Conservation (phyloP, 805 yeast genomes). For the Grigorovia humatica region DNA sequence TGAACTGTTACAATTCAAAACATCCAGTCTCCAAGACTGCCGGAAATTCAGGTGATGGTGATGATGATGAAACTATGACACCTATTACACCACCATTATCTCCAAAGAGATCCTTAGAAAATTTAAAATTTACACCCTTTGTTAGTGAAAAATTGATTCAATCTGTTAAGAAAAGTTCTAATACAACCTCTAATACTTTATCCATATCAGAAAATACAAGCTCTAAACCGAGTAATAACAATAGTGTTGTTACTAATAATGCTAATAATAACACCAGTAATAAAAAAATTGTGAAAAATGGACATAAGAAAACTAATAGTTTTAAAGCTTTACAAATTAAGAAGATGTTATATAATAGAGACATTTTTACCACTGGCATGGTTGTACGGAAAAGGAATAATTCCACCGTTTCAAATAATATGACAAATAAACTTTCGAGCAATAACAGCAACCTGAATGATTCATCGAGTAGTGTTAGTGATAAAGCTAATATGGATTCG, state of each 20-base stretch:
- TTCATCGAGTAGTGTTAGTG: neutral
- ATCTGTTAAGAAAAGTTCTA: constrained; percentile 17
- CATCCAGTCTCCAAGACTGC: neutral
- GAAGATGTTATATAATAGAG: constrained; percentile 23
- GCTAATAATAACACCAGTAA: neutral
- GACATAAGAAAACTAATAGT: constrained; percentile 28
- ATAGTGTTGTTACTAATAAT: neutral
- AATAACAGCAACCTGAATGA: no score
- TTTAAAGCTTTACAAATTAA: constrained; percentile 29
- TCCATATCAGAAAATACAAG: neutral
- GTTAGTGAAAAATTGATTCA: constrained; percentile 19
- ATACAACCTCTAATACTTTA: neutral
- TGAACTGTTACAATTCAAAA: neutral
- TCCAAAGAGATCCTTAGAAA: neutral
- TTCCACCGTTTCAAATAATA: neutral
- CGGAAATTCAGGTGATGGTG: neutral
- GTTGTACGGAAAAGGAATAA: neutral
- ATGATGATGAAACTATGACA: neutral
- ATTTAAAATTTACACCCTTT: constrained; percentile 9
- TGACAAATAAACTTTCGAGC: neutral
- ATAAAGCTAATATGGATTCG: neutral
- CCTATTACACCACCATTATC: neutral
- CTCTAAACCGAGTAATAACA: neutral
- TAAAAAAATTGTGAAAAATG: neutral
- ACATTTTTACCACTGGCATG: constrained; percentile 13